Base-by-base conservation (phyloP, 129 eudicot genomes). In the Oenanthe sinensis region DNA sequence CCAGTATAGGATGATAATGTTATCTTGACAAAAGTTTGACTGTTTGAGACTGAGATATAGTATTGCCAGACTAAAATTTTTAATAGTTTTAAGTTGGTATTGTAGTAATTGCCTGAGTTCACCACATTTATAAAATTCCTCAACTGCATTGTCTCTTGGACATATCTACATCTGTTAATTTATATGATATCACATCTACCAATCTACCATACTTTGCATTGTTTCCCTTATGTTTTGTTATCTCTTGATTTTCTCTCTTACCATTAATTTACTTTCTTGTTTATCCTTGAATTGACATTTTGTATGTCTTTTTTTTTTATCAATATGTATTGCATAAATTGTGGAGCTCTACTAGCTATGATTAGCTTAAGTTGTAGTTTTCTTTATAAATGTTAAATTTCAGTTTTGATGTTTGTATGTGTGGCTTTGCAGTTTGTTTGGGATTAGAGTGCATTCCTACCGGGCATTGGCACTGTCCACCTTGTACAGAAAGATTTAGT, bases 401-500 rank as follows among this genome's bases (percentile, higher is more conserved):
- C 26, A 20, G 24, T 24, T 42, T 72, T 22, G 30, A 20, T 72
- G 36, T 71, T 44, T 44, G 22, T 72, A 4, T n/a, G 8, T 19
- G 75, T 40, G 82, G 8, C 63, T 43, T 79, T 86, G 89, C 97
- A 94, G 97, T 45, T 84, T 94, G 98, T 85, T 78, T 94, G 83
- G 93, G 92, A 82, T 75, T 81, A 62, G 92, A 90, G 60, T 82
- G 82, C 85, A 83, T 74, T 60, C 86, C 96, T 55, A 84, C 76
- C n/a, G 86, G 84, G 79, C 93, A 85, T 83, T 91, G 96, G 96
- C 86, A 75, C 37, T 94, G 98, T 79, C 87, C 89, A 39, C 79
- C 83, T 71, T 94, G 98, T 81, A 82, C 69, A 79, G 97, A 91
- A 75, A 85, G 84, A 71, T 75, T 84, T 84, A 88, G 85, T 75